Conservation (phyloP, 768 basidiomycete species). For the Gymnopilus junonius region DNA sequence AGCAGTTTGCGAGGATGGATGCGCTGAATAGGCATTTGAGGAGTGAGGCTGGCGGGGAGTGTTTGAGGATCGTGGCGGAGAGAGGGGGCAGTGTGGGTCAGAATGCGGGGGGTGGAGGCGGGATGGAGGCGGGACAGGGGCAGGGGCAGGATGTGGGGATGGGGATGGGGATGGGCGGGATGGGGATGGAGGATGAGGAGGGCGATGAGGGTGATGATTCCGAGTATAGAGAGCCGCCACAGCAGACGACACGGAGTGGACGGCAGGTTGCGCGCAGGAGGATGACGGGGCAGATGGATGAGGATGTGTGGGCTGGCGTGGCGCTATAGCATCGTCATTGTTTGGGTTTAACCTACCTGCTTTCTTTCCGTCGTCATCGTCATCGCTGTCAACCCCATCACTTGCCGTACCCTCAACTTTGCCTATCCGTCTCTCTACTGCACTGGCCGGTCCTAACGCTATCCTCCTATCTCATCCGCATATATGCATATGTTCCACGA, state of each 20-base stretch:
- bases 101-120: background rate
- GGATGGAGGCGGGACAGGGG: background rate
- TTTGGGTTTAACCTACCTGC: background rate
- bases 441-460: background rate
- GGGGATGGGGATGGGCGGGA: background rate
- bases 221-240: conserved; percentile 3
- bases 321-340: conserved; percentile 8
- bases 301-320: conserved; percentile 14
- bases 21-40: conserved; percentile 84
- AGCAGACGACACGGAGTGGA: conserved; percentile 13
- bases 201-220: background rate
- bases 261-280: conserved; percentile 10
- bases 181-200: background rate
- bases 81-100: conserved; percentile 12
- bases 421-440: background rate
- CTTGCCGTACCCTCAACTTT: background rate
- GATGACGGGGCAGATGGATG: conserved; percentile 14
- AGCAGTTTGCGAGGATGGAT: conserved; percentile 95
- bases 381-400: background rate
- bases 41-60: conserved; percentile 35
- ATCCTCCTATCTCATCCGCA: background rate
- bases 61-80: conserved; percentile 28
- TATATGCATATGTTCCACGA: no score
- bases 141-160: background rate
- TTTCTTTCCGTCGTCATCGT: background rate